Percentiles rank a stretch among this genome's conserved stretches.
These are phyloP conservation scores for Kwoniella pini DNA, from an alignment of 768 basidiomycete genomes.

Conservation along the genomic window DNA sequence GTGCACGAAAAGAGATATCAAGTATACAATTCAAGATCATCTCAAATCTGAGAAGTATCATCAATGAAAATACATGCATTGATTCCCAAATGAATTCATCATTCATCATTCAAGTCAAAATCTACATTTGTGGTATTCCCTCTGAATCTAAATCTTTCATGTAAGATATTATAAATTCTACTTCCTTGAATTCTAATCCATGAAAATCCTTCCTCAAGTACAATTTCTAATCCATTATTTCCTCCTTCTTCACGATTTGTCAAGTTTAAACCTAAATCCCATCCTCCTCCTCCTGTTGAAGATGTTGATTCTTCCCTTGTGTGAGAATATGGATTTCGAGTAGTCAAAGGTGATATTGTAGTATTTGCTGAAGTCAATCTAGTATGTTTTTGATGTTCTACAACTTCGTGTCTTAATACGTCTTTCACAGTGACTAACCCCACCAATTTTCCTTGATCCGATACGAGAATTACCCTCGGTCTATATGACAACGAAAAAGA, in stretches of 20 bases:
- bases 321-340: slow-evolving; percentile 9
- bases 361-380: slow-evolving; percentile 19
- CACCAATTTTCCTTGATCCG: slow-evolving; percentile 74
- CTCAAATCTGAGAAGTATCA: no score
- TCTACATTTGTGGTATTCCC: no score
- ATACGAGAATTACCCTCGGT: slow-evolving; percentile 93
- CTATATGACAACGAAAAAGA: slow-evolving; percentile 56
- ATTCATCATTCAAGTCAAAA: no score
- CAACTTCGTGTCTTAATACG: slow-evolving; percentile 77
- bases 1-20: no score
- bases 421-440: slow-evolving; percentile 96
- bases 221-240: slow-evolving; percentile 39
- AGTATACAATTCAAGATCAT: no score
- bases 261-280: slow-evolving; percentile 20
- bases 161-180: slow-evolving; percentile 9
- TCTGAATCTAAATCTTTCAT: not conserved
- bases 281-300: slow-evolving; percentile 24
- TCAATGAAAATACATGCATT: no score
- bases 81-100: no score
- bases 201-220: slow-evolving; percentile 36
- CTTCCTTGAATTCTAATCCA: slow-evolving; percentile 26
- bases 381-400: slow-evolving; percentile 45
- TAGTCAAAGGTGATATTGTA: not conserved
- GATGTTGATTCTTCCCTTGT: slow-evolving; percentile 16
- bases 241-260: not conserved